Percentiles rank a stretch among this genome's conserved stretches.
phyloP scores from a whole-genome alignment of 1,284 basidiomycete species.

The Ganoderma multipileum region DNA sequence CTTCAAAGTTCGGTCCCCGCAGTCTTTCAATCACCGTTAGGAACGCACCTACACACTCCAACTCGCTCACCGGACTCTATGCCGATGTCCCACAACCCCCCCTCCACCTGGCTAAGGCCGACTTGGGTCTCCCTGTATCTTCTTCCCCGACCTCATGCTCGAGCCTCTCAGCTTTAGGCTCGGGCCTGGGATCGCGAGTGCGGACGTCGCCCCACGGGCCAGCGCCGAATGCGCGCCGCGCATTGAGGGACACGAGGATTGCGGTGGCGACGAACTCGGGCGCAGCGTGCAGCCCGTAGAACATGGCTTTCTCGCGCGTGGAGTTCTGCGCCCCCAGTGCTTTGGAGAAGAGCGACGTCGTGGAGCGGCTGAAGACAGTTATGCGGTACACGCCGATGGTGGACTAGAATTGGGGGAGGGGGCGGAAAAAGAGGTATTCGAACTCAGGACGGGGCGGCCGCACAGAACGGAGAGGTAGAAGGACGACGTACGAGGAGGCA shows the following conservation, averaged over 20 bases:
- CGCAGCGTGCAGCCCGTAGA: slow-evolving; percentile 41
- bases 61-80: too few relatives aligned
- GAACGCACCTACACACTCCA: too few relatives aligned
- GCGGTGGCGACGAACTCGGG: slow-evolving; percentile 13
- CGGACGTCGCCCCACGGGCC: slow-evolving; percentile 8
- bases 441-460: background rate
- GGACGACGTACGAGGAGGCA: slow-evolving; percentile 16
- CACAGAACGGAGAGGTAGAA: background rate
- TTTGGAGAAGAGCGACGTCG: slow-evolving; percentile 16
- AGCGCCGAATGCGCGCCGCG: background rate
- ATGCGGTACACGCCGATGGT: slow-evolving; percentile 11
- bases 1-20: too few relatives aligned
- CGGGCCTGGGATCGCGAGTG: background rate
- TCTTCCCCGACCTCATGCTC: background rate
- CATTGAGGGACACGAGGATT: slow-evolving; percentile 9
- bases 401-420: background rate
- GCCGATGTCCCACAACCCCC: too few relatives aligned
- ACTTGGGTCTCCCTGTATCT: slow-evolving; percentile 35
- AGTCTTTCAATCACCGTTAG: too few relatives aligned
- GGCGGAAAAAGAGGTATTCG: too few relatives aligned
- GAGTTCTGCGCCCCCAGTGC: slow-evolving; percentile 41
- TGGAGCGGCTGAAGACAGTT: slow-evolving; percentile 5
- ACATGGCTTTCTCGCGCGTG: slow-evolving; percentile 44
- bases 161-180: background rate
- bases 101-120: too few relatives aligned